Conservation (phyloP, 176 grass and related monocot genomes). For the Phragmites australis region DNA sequence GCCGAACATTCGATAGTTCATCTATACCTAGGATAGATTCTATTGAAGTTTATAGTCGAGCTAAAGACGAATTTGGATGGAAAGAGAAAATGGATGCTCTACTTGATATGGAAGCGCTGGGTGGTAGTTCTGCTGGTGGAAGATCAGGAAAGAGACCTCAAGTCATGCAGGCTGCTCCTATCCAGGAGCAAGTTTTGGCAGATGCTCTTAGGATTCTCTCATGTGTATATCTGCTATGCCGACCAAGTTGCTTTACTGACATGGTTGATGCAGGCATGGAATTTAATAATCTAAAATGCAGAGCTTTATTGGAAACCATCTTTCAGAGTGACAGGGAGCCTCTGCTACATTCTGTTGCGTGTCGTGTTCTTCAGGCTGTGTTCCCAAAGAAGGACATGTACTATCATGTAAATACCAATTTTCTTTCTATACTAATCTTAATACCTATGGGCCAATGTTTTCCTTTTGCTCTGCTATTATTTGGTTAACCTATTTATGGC, state of each 20-base stretch:
- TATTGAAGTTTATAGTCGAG: constrained; percentile 89
- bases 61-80: constrained; percentile 99
- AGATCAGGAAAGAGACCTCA: constrained; percentile 54
- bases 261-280: constrained; percentile 54
- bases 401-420: constrained; percentile 70
- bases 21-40: constrained; percentile 75
- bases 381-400: constrained; percentile 93
- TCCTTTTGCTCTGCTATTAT: constrained; percentile 1
- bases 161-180: constrained; percentile 56
- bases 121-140: constrained; percentile 40
- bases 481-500: constrained; percentile 29
- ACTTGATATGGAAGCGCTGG: constrained; percentile 80
- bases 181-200: constrained; percentile 91
- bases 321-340: constrained; percentile 94
- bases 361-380: constrained; percentile 77
- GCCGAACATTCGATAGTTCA: constrained; percentile 72
- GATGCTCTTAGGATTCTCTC: constrained; percentile 86
- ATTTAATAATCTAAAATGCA: constrained; percentile 69
- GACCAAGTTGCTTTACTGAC: constrained; percentile 43
- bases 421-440: constrained; percentile 20
- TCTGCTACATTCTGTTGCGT: constrained; percentile 79
- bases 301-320: constrained; percentile 73
- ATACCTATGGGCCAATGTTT: constrained; percentile 10
- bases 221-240: constrained; percentile 72
- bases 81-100: constrained; percentile 99